A percentile compares a stretch with the other conserved stretches of the same genome.
Evolutionary conservation across 352 stramenopile genomes (phyloP).

Genomic region (Phytophthora europaea): DNA sequence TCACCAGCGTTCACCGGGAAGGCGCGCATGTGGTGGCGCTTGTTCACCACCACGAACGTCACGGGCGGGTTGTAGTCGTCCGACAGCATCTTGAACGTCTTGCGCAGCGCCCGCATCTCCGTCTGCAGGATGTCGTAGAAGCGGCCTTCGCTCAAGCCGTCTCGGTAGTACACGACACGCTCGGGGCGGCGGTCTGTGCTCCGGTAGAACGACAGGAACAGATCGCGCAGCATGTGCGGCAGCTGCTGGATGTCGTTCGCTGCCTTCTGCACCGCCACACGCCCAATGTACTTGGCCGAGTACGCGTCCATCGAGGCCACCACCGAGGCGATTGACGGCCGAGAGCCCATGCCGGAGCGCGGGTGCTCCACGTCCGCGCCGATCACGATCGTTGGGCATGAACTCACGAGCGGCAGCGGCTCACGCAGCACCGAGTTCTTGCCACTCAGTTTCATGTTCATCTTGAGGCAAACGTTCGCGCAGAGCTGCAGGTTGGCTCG

Average conservation of each 20-base stretch:
- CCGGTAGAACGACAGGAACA: slow-evolving; percentile 82
- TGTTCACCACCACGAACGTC: slow-evolving; percentile 90
- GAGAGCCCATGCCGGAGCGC: slow-evolving; percentile 57
- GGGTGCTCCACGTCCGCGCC: slow-evolving; percentile 80
- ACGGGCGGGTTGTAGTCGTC: slow-evolving; percentile 72
- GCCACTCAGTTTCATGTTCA: slow-evolving; percentile 80
- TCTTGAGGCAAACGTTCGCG: slow-evolving; percentile 73
- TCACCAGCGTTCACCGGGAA: slow-evolving; percentile 53
- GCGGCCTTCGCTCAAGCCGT: slow-evolving; percentile 87
- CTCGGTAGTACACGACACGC: slow-evolving; percentile 86
- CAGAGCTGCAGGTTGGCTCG: slow-evolving; percentile 59
- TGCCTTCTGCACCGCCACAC: slow-evolving; percentile 59
- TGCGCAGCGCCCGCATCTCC: slow-evolving; percentile 81
- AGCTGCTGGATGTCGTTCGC: slow-evolving; percentile 63
- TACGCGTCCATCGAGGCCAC: slow-evolving; percentile 80
- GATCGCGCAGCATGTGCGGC: slow-evolving; percentile 65
- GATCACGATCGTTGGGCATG: slow-evolving; percentile 74
- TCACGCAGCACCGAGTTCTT: slow-evolving; percentile 67
- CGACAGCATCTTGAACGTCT: slow-evolving; percentile 68
- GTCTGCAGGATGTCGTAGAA: slow-evolving; percentile 78
- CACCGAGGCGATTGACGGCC: slow-evolving; percentile 76
- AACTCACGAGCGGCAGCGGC: slow-evolving; percentile 50
- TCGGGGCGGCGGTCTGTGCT: slow-evolving; percentile 71
- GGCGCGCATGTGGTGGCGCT: slow-evolving; percentile 86
- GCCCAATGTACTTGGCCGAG: slow-evolving; percentile 61